Base-by-base conservation (phyloP, 768 basidiomycete species). In the Collybia sp. region DNA sequence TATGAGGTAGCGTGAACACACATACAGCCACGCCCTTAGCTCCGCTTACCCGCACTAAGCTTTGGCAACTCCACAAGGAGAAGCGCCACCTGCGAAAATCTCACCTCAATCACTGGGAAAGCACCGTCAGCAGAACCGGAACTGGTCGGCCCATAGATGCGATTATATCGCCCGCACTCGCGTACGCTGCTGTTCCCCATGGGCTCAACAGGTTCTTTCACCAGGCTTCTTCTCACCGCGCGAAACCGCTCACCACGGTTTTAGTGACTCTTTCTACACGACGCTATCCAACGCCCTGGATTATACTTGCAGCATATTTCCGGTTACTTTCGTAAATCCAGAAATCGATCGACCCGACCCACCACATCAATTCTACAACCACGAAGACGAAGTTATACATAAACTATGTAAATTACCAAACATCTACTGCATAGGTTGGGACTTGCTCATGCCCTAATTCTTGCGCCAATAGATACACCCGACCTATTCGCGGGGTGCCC, bases 71-170 rank as follows among this genome's bases (percentile, higher is more conserved):
- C 8, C 82, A 85, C 34, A 75, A 74, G 46, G 62, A 69, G 53
- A 75, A 75, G 54, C 64, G 64, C 1, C 66, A 67, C 9, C 57
- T 83, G 39, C 73, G 83, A n/a, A 72, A 79, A 48, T 70, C 73
- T 31, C 79, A 86, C 55, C 64, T 86, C 18, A 77, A 80, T 46
- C 70, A 77, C 33, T 87, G 85, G 85, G 72, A 79, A 41, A 66
- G 57, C 8, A 83, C 83, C 0, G 62, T 61, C 0, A 49, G 45
- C 2, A 51, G 50, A 4, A 88, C 85, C 0, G 77, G 75, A 0
- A 88, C 84, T 1, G 82, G 81, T 0, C 69, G 87, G 0, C 83
- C 85, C 4, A 71, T 89, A 19, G 88, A 89, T 54, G 85, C 83
- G 1, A 80, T 90, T 46, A 82, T 89, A 17, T 71, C 73, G 1